Evolutionary conservation across 2,329 filamentous ascomycete species (phyloP), one percentile per base, ranked within the genome.

Genomic region (Chaetomiaceae sp.): DNA sequence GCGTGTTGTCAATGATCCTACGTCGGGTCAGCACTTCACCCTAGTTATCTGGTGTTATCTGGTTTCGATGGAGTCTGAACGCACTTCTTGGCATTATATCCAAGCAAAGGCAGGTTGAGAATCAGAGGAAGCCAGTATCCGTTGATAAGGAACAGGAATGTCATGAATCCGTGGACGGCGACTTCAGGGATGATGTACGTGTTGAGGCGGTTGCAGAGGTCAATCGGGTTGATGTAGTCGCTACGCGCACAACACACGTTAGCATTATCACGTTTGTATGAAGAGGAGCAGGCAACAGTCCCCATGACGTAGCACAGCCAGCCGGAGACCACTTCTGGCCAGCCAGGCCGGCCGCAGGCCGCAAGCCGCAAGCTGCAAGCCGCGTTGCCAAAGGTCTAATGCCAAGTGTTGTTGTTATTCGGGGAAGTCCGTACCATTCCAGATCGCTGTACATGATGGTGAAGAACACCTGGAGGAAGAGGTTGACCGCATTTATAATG

Each of bases 381-480:
- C n/a, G n/a, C n/a, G n/a, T n/a, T n/a, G n/a, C n/a, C n/a, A n/a
- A n/a, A n/a, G n/a, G n/a, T n/a, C n/a, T n/a, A n/a, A n/a, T n/a
- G n/a, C n/a, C n/a, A n/a, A n/a, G n/a, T 23, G 6, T 21, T 8
- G 4, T 9, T 40, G 13, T 7, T 43, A 4, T 37, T 20, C 20
- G 33, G 18, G 48, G 18, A 25, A n/a, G n/a, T 32, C 79, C 89
- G 68, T 78, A 95, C 91, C 94, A 99, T 87, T 99, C 94, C 67
- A 99, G 76, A 81, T 99, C 94, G 74, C 90, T 96, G 78, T 97
- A 99, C 95, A 99, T 99, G 70, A 99, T 99, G 54, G 94, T 99
- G 79, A 99, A 99, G 82, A 99, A 99, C 66, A 99, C 94, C 78
- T 99, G 95, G 54, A 99, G 82, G 75, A 99, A 99, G 69, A 99